Base-by-base conservation (phyloP, 495 filamentous ascomycete genomes). In the Terfezia claveryi region DNA sequence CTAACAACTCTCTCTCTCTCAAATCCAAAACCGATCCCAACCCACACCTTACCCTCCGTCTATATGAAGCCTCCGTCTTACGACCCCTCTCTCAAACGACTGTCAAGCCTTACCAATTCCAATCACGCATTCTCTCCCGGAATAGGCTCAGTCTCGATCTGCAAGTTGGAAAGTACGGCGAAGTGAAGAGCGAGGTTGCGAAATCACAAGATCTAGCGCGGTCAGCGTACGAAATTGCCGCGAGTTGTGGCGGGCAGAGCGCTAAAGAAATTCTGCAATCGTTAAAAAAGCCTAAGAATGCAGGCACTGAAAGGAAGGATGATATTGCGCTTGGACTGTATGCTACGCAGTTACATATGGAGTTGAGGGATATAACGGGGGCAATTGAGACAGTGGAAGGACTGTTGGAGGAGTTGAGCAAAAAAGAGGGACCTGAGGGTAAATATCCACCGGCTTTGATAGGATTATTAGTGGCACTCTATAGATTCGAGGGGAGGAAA, bases 391-490 rank as follows among this genome's bases (percentile, higher is more conserved):
- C 85, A 7, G 70, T 99, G 16, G 85, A 93, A 61, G 73, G 72
- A 9, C 76, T 79, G 11, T 66, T 72, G 11, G 64, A 78, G 53
- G 41, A 46, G 41, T 20, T 14, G 14, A 46, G 8, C 65, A 74
- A 32, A 77, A 86, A 57, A 72, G 77, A 52, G 27, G 27, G 27
- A 7, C 7, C 27, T 32, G 74, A 79, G 36, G 78, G 82, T 36
- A 83, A 86, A 36, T 92, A 80, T 65, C 80, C 85, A 37, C 91
- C 92, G 0, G 92, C 92, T 27, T 71, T 99, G 0, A 74, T 94
- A 14, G 84, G 82, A n/a, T 72, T 86, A 2, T 73, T 87, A 5
- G 80, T 94, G 12, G 80, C 84, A 3, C 71, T 99, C 0, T 94
- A 94, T 68, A 76, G 77, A 56, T 70, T 72, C 2, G 83, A 92